Base-by-base conservation (phyloP, 345 rosid species). In the Aurinia saxatilis region DNA sequence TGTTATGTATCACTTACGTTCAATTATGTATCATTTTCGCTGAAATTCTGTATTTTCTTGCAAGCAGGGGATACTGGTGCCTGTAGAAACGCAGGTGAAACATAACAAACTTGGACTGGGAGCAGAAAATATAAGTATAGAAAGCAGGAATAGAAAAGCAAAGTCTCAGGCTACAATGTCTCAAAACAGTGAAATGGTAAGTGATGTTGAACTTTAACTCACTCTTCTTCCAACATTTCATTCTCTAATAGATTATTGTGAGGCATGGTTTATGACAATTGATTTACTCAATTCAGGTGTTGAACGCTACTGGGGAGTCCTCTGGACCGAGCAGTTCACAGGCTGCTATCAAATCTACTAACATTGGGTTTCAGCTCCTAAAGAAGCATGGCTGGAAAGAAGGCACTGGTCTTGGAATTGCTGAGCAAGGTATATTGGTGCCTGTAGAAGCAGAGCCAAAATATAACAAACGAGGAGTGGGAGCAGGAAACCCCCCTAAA, bases 371-470 rank as follows among this genome's bases (percentile, higher is more conserved):
- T 71, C 80, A 88, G 96, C 87, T 91, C 19, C 74, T 88, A 60
- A 88, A 84, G 84, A 91, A 88, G 83, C 95, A 88, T 63, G 96
- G 98, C 12, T 91, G 98, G 98, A 88, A 83, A 73, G 96, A 88
- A 83, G 96, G 98, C 53, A 79, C 83, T 21, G 95, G 96, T 72
- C 90, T 91, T 63, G 96, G 98, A 57, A 12, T 77, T 56, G 73
- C 76, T 50, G 83, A 68, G 25, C 78, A 90, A 92, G 98, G 98
- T 63, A 81, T 81, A 52, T 68, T 91, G 67, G 96, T 84, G 68
- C 96, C 96, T 12, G 71, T 88, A 13, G 36, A 79, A 73, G 27
- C 88, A 31, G 62, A 61, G 42, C 39, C 68, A 71, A 91, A 91
- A 70, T 72, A 78, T 41, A 82, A 91, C 68, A 91, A 86, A 72